These are phyloP conservation scores for Phanerochaete carnosa DNA, from an alignment of 768 basidiomycete species.

Conservation along the genomic window DNA sequence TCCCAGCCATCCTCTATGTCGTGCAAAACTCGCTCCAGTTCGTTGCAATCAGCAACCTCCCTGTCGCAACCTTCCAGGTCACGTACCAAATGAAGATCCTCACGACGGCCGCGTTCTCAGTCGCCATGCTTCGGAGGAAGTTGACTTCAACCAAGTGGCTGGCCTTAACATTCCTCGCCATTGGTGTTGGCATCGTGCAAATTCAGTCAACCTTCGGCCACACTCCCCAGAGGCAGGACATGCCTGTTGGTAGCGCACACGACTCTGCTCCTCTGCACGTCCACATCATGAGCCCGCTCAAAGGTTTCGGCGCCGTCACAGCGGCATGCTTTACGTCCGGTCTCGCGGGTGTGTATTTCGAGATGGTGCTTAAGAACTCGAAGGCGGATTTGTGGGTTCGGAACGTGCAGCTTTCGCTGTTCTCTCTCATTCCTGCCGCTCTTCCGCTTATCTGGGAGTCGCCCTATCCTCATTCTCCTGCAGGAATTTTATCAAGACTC, in stretches of 20 bases:
- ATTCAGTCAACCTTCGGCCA: conserved; percentile 24
- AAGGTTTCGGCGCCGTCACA: conserved; percentile 86
- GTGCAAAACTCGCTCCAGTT: conserved; percentile 96
- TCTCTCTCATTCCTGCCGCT: conserved; percentile 87
- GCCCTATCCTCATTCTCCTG: conserved; percentile 29
- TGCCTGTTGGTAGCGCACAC: conserved; percentile 19
- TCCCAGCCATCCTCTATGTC: conserved; percentile 94
- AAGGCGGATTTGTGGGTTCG: conserved; percentile 92
- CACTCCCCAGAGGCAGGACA: conserved; percentile 9
- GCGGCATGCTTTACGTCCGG: conserved; percentile 95
- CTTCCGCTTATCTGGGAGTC: conserved; percentile 63
- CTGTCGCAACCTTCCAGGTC: conserved; percentile 95
- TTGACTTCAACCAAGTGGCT: conserved; percentile 78
- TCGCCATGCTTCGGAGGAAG: conserved; percentile 74
- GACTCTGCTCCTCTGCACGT: conserved; percentile 2
- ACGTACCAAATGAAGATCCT: conserved; percentile 98
- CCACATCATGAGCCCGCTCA: conserved; percentile 74
- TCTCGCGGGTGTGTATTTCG: conserved; percentile 96
- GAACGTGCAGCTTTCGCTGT: conserved; percentile 93
- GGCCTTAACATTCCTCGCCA: conserved; percentile 77
- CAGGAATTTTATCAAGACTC: conserved; percentile 35
- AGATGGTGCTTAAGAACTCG: conserved; percentile 93
- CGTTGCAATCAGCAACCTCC: conserved; percentile 89
- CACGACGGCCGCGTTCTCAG: conserved; percentile 88
- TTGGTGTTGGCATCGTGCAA: conserved; percentile 85